A percentile compares a stretch with the other conserved stretches of the same genome.
These are phyloP conservation scores for Agastache rugosa DNA, from an alignment of 257 asterid genomes.

Conservation along the genomic window DNA sequence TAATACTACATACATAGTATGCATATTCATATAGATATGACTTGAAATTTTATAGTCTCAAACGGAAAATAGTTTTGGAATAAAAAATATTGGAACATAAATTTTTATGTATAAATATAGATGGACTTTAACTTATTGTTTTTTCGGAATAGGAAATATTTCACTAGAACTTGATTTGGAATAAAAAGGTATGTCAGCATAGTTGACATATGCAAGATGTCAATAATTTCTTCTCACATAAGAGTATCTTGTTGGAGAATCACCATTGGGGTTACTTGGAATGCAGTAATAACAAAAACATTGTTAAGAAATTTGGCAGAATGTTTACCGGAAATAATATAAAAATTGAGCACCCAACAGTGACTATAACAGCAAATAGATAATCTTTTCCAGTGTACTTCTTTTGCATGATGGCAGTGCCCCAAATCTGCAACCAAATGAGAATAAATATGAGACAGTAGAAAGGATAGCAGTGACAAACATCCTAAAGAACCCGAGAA, in stretches of 20 bases:
- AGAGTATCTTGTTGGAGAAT: constrained; percentile 20
- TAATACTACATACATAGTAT: background rate
- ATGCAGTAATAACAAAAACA: constrained; percentile 14
- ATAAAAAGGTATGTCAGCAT: background rate
- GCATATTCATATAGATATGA: background rate
- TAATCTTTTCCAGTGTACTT: constrained; percentile 84
- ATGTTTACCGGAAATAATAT: constrained; percentile 81
- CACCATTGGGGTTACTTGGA: constrained; percentile 11
- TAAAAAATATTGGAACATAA: too few relatives aligned
- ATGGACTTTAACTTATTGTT: too few relatives aligned
- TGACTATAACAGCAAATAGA: constrained; percentile 73
- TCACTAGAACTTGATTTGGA: background rate
- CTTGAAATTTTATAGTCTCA: too few relatives aligned
- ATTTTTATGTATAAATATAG: too few relatives aligned
- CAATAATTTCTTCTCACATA: background rate
- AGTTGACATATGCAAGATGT: background rate
- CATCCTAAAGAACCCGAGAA: constrained; percentile 22
- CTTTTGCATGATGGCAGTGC: constrained; percentile 94
- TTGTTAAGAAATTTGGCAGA: constrained; percentile 19
- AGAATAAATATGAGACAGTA: constrained; percentile 30
- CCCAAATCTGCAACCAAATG: constrained; percentile 85
- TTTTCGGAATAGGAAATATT: too few relatives aligned
- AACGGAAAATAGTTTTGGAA: too few relatives aligned
- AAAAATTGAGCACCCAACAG: constrained; percentile 92
- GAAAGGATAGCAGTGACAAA: constrained; percentile 25